A percentile compares a stretch with the other conserved stretches of the same genome.
phyloP scores from a whole-genome alignment of 768 basidiomycete species.

The Russula sp. region DNA sequence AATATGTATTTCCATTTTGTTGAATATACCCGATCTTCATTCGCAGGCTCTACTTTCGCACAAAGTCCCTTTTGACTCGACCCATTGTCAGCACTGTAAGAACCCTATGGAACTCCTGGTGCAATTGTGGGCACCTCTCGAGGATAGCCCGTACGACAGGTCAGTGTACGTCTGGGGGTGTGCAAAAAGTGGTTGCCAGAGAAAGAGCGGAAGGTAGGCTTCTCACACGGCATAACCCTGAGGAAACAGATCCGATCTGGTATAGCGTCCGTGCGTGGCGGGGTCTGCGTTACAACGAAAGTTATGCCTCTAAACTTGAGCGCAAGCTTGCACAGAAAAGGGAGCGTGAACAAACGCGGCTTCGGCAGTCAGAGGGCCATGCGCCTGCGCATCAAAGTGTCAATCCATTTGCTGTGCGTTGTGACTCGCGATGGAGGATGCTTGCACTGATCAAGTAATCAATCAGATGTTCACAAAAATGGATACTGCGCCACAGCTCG shows the following conservation, averaged over 20 bases:
- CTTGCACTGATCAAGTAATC: background rate
- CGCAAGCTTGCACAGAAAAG: slow-evolving; percentile 42
- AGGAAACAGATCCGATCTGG: slow-evolving; percentile 7
- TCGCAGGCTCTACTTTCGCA: slow-evolving; percentile 64
- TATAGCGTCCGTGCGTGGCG: slow-evolving; percentile 80
- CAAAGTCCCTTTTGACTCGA: slow-evolving; percentile 57
- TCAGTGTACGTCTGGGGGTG: slow-evolving; percentile 86
- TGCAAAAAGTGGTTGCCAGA: slow-evolving; percentile 60
- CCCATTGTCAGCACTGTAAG: slow-evolving; percentile 65
- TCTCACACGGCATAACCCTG: slow-evolving; percentile 4
- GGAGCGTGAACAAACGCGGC: slow-evolving; percentile 34
- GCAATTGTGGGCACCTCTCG: slow-evolving; percentile 88
- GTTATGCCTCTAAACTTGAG: slow-evolving; percentile 69
- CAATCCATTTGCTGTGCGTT: slow-evolving; percentile 69
- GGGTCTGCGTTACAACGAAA: slow-evolving; percentile 62
- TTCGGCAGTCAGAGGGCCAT: slow-evolving; percentile 31
- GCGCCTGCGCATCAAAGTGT: slow-evolving; percentile 31
- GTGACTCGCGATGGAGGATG: background rate
- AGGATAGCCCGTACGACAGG: slow-evolving; percentile 78
- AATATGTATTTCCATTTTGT: slow-evolving; percentile 40
- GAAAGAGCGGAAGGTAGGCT: slow-evolving; percentile 69
- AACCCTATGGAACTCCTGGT: slow-evolving; percentile 74
- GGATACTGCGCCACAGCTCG: slow-evolving; percentile 36
- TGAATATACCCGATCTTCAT: slow-evolving; percentile 32
- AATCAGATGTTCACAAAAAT: slow-evolving; percentile 19